A percentile compares a stretch with the other conserved stretches of the same genome.
These are phyloP conservation scores for Yamadazyma diospyri DNA, from an alignment of 1,139 yeast species.

Conservation along the genomic window DNA sequence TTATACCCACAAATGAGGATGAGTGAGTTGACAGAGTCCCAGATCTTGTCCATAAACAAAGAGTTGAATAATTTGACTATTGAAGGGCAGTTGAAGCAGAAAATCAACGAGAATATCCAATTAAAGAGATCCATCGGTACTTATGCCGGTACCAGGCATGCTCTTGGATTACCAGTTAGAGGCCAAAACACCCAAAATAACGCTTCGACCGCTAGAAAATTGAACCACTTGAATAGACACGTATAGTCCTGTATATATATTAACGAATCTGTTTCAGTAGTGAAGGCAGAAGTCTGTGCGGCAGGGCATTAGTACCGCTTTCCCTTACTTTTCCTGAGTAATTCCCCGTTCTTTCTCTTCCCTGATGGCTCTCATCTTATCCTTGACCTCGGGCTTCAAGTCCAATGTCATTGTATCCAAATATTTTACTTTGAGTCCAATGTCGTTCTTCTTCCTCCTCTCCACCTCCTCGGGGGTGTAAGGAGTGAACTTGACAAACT, in stretches of 20 bases:
- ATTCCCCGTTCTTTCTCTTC: conserved; percentile 11
- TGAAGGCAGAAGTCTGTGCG: too few relatives aligned
- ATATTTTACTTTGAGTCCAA: conserved; percentile 29
- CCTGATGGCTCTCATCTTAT: conserved; percentile 22
- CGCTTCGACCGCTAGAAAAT: conserved; percentile 82
- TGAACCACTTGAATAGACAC: conserved; percentile 71
- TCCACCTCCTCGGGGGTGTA: conserved; percentile 40
- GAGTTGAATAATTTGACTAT: conserved; percentile 80
- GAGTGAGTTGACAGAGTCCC: conserved; percentile 89
- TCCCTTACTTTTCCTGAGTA: background rate
- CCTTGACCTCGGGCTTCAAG: conserved; percentile 45
- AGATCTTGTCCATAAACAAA: conserved; percentile 79
- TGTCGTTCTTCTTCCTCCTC: conserved; percentile 31
- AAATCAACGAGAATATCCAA: conserved; percentile 73
- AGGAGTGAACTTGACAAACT: conserved; percentile 39
- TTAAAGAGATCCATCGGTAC: conserved; percentile 81
- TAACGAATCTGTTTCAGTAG: background rate
- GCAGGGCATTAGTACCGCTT: too few relatives aligned
- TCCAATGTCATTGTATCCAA: conserved; percentile 38
- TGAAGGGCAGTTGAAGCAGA: conserved; percentile 81
- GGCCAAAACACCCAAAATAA: conserved; percentile 94
- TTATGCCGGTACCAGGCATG: conserved; percentile 87
- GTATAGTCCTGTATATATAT: conserved; percentile 11
- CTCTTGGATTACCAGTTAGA: conserved; percentile 82
- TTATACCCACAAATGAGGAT: conserved; percentile 91